Evolutionary conservation across 352 stramenopile genomes (phyloP).

Genomic region (Pythium insidiosum): DNA sequence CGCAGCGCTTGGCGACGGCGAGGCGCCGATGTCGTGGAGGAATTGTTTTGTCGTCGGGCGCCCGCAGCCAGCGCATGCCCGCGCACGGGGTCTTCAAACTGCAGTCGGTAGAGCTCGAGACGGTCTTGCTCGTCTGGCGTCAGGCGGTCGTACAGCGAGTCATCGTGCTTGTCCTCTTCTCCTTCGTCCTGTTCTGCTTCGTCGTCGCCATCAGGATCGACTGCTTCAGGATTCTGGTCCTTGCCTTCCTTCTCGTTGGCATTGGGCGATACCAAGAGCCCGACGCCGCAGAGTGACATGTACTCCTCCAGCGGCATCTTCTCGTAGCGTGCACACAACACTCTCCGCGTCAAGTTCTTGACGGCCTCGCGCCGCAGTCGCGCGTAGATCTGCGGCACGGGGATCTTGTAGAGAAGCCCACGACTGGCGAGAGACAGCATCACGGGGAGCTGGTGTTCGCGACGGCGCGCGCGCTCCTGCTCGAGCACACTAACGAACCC

Average conservation of each 20-base stretch:
- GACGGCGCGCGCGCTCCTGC: conserved; percentile 26
- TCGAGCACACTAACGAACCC: conserved; percentile 30
- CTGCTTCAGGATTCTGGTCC: background rate
- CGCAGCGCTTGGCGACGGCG: conserved; percentile 10
- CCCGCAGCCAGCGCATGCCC: no score
- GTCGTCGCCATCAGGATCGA: conserved; percentile 4
- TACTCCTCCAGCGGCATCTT: conserved; percentile 48
- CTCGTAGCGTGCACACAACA: conserved; percentile 33
- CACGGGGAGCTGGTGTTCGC: conserved; percentile 14
- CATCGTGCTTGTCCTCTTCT: conserved; percentile 3
- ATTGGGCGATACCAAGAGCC: conserved; percentile 8
- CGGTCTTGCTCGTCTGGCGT: conserved; percentile 8
- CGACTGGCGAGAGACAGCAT: conserved; percentile 20
- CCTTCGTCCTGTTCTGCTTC: conserved; percentile 1
- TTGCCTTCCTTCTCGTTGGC: background rate
- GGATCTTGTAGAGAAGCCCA: conserved; percentile 26
- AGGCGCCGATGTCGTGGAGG: conserved; percentile 9
- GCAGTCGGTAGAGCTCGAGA: conserved; percentile 9
- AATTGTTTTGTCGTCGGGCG: no score
- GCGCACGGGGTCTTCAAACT: conserved; percentile 9
- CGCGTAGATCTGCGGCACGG: conserved; percentile 44
- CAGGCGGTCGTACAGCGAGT: no score
- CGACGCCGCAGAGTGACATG: conserved; percentile 47
- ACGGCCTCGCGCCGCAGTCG: conserved; percentile 40
- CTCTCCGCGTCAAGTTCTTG: conserved; percentile 32